Percentiles rank a stretch among this genome's conserved stretches.
phyloP scores from a whole-genome alignment of 768 basidiomycete species.

The Boletus eberwhitei region DNA sequence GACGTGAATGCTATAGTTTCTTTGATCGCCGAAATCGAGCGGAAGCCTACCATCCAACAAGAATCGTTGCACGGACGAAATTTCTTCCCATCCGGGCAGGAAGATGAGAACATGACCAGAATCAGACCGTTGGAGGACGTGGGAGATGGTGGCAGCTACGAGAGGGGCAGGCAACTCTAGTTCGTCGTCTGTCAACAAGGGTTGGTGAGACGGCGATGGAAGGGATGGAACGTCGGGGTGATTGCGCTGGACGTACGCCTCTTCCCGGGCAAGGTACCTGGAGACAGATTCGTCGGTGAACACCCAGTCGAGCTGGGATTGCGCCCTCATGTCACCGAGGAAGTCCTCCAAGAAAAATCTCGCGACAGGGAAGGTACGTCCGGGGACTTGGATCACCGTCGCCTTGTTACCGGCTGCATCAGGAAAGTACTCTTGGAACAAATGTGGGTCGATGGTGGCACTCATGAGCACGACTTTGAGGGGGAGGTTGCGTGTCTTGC shows the following conservation, averaged over 20 bases:
- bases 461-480: slow-evolving; percentile 93
- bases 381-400: slow-evolving; percentile 78
- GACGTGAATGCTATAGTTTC: slow-evolving; percentile 67
- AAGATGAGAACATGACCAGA: slow-evolving; percentile 90
- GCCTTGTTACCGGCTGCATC: slow-evolving; percentile 59
- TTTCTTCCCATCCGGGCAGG: slow-evolving; percentile 93
- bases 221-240: not conserved
- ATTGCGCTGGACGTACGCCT: slow-evolving; percentile 14
- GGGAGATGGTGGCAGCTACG: slow-evolving; percentile 75
- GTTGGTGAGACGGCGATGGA: slow-evolving; percentile 6
- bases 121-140: slow-evolving; percentile 68
- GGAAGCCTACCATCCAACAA: slow-evolving; percentile 53
- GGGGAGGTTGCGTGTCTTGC: slow-evolving; percentile 64
- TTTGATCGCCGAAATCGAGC: slow-evolving; percentile 57
- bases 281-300: slow-evolving; percentile 65
- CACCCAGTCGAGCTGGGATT: slow-evolving; percentile 54
- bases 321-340: slow-evolving; percentile 44
- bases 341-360: slow-evolving; percentile 82
- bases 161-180: slow-evolving; percentile 79
- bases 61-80: slow-evolving; percentile 63
- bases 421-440: slow-evolving; percentile 88
- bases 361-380: slow-evolving; percentile 85
- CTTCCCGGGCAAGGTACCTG: slow-evolving; percentile 70
- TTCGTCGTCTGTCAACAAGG: slow-evolving; percentile 42
- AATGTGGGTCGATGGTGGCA: slow-evolving; percentile 87